Evolutionary conservation across 106 monocot species (phyloP).

Genomic region (Narthecium ossifragum): DNA sequence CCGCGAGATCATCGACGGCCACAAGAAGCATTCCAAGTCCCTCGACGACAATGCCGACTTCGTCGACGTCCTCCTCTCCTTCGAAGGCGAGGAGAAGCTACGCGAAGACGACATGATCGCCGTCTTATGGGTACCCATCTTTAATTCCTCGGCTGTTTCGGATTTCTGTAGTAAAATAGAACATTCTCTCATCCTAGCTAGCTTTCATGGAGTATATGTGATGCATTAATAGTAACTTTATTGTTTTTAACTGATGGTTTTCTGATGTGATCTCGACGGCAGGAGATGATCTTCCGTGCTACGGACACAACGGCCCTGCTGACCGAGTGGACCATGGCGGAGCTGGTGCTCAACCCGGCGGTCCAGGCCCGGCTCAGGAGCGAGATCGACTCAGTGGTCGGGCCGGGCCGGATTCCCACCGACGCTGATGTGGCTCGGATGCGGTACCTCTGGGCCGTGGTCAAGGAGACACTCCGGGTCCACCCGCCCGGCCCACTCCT

Average conservation of each 20-base stretch:
- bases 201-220: too few relatives aligned
- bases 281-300: conserved; percentile 73
- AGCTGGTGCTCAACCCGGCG: conserved; percentile 39
- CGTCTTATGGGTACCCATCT: conserved; percentile 47
- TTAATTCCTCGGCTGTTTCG: background rate
- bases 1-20: conserved; percentile 50
- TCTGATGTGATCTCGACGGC: background rate
- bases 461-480: conserved; percentile 50
- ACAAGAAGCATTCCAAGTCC: conserved; percentile 10
- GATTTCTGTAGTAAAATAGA: background rate
- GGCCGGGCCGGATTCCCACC: background rate
- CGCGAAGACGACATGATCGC: conserved; percentile 77
- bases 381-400: conserved; percentile 32
- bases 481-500: conserved; percentile 62
- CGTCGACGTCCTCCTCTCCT: conserved; percentile 66
- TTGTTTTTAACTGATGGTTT: too few relatives aligned
- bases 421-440: conserved; percentile 49
- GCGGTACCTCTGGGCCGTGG: conserved; percentile 49
- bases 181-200: background rate
- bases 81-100: conserved; percentile 59
- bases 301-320: conserved; percentile 64
- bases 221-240: too few relatives aligned
- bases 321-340: conserved; percentile 67
- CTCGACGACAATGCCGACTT: conserved; percentile 55
- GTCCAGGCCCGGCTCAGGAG: conserved; percentile 22